phyloP scores from a whole-genome alignment of 1,139 yeast genomes.

The Kluyveromyces sp. region DNA sequence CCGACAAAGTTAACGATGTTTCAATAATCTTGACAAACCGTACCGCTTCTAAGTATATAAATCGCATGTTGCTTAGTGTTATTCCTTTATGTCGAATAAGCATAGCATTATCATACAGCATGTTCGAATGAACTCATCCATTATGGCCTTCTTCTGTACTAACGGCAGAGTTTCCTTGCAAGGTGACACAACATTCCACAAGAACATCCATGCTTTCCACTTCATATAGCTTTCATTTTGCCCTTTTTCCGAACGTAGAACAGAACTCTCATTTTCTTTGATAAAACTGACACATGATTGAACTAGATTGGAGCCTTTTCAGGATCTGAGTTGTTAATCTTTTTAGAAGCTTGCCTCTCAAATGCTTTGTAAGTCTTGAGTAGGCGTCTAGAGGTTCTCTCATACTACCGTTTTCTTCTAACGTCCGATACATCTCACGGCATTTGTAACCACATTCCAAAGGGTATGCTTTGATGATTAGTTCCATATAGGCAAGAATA shows the following conservation, averaged over 20 bases:
- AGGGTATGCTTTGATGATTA: conserved; percentile 14
- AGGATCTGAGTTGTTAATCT: conserved; percentile 9
- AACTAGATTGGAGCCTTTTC: conserved; percentile 3
- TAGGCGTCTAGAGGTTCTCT: conserved; percentile 13
- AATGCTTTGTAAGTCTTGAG: conserved; percentile 20
- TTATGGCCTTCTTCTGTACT: conserved; percentile 7
- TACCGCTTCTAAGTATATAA: conserved; percentile 19
- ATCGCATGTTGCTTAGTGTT: conserved; percentile 10
- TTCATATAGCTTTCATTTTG: neutral
- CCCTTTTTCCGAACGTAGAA: neutral
- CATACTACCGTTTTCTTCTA: conserved; percentile 12
- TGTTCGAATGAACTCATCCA: conserved; percentile 16
- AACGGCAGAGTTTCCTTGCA: conserved; percentile 1
- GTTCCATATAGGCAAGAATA: conserved; percentile 16
- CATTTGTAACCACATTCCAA: conserved; percentile 16
- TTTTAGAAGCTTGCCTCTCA: conserved; percentile 17
- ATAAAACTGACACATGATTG: neutral
- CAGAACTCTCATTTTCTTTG: conserved; percentile 2
- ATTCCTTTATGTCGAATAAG: conserved; percentile 1
- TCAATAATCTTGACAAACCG: conserved; percentile 16
- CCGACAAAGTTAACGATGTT: conserved; percentile 10
- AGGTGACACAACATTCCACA: conserved; percentile 7
- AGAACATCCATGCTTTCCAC: conserved; percentile 10
- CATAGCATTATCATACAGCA: conserved; percentile 10
- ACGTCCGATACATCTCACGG: conserved; percentile 11